These are phyloP conservation scores for Sugiyamaella smithiae DNA, from an alignment of 805 yeast genomes.

Conservation along the genomic window DNA sequence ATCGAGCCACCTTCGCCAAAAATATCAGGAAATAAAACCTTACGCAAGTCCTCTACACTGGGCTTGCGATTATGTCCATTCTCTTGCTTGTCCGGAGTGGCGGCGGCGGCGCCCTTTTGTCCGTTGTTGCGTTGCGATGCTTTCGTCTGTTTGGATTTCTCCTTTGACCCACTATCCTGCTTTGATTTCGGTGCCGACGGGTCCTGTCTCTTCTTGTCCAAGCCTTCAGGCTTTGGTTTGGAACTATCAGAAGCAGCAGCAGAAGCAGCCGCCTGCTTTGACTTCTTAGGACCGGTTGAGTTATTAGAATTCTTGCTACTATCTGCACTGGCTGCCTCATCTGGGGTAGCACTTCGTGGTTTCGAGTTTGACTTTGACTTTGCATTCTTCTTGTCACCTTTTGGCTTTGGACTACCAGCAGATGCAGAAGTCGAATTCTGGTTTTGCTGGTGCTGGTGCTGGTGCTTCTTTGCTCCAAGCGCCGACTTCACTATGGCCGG, in stretches of 20 bases:
- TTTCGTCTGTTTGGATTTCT: background rate
- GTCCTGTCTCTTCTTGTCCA: background rate
- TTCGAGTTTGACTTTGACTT: too few species aligned
- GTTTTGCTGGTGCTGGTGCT: slow-evolving; percentile 5
- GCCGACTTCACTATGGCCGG: slow-evolving; percentile 28
- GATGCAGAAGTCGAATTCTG: too few species aligned
- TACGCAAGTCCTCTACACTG: slow-evolving; percentile 22
- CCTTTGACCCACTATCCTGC: background rate
- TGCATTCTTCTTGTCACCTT: slow-evolving; percentile 4
- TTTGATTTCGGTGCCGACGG: slow-evolving; percentile 2
- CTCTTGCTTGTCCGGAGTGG: background rate
- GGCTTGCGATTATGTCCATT: slow-evolving; percentile 4
- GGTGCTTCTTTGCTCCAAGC: slow-evolving; percentile 17
- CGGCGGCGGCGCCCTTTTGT: background rate
- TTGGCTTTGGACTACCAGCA: background rate
- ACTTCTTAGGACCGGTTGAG: background rate
- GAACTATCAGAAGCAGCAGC: background rate
- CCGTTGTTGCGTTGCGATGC: slow-evolving; percentile 1
- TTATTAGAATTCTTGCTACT: background rate
- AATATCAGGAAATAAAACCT: slow-evolving; percentile 27
- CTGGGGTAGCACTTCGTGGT: background rate
- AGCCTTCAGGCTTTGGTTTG: background rate
- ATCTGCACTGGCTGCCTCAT: background rate
- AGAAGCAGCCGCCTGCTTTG: background rate
- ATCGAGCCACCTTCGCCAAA: slow-evolving; percentile 16